Base-by-base conservation (phyloP, 805 yeast species). In the Saccharomycopsis oosterbeekiorum region DNA sequence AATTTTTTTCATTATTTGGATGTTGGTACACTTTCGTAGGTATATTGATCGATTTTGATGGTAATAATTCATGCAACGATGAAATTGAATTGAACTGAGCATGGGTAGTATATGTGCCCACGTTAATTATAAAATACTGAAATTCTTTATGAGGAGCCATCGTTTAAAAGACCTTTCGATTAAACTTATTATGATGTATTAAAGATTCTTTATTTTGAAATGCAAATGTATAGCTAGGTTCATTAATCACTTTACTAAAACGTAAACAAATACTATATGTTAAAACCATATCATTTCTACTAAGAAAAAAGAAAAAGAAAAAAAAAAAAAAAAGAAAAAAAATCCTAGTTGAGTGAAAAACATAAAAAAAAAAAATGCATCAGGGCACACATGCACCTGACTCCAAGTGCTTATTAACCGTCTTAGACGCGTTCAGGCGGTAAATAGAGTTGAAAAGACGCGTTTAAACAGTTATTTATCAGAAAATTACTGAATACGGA, bases 11-110 rank as follows among this genome's bases (percentile, higher is more conserved):
- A 36, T 71, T 69, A 11, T 70, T 68, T 11, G 75, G 69, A 64
- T 78, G 77, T 58, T 74, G 76, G 70, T 82, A 88, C 9, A 93
- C 96, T 43, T 77, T 77, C 0, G 97, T 84, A n/a, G 97, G 96
- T 36, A 91, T 76, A 61, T 83, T 82, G 65, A 80, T 81, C 29
- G 84, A 81, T 1, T 97, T 96, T 1, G 94, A 89, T 9, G 87
- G 74, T 64, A 89, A 78, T 1, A 88, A 77, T 67, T 87, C 96
- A 34, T 79, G 77, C 34, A 92, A 76, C 2, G 58, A 36, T 6
- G 57, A 19, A 8, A 57, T 55, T 1, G 59, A 26, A 1, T 97
- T 97, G 70, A 88, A 84, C 66, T 87, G 88, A 36, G 89, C 88
- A 59, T 86, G 75, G 0, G 97, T 89, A 59, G 80, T 75, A 59